Evolutionary conservation across 805 yeast species (phyloP).

Genomic region (Monosporozyma aquatica): DNA sequence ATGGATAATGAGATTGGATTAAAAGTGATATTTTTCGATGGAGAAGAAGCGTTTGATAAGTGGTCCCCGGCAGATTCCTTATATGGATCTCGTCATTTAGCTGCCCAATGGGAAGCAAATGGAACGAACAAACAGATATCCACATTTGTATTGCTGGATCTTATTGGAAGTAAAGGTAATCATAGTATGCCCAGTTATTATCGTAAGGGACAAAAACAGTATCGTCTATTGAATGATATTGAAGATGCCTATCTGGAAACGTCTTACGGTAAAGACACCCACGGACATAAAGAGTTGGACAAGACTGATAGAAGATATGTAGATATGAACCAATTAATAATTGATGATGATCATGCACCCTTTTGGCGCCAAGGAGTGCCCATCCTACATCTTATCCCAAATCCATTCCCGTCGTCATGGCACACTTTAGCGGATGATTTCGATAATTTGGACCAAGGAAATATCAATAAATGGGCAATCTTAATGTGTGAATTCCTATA

Average conservation of each 20-base stretch:
- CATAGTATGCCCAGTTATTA: slow-evolving; percentile 33
- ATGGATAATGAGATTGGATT: slow-evolving; percentile 26
- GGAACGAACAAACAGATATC: slow-evolving; percentile 32
- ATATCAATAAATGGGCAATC: slow-evolving; percentile 40
- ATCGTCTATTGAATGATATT: slow-evolving; percentile 30
- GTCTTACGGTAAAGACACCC: not conserved
- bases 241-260: slow-evolving; percentile 22
- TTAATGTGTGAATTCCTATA: slow-evolving; percentile 34
- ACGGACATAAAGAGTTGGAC: slow-evolving; percentile 6
- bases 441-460: slow-evolving; percentile 31
- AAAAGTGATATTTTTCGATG: slow-evolving; percentile 48
- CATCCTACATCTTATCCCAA: slow-evolving; percentile 45
- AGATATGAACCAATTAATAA: slow-evolving; percentile 7
- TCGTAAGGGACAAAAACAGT: slow-evolving; percentile 32
- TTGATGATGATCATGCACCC: slow-evolving; percentile 49
- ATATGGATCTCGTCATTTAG: slow-evolving; percentile 47
- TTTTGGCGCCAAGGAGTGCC: slow-evolving; percentile 39
- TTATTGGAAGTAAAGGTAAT: slow-evolving; percentile 35
- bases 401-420: slow-evolving; percentile 44
- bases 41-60: slow-evolving; percentile 49
- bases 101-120: slow-evolving; percentile 30
- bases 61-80: slow-evolving; percentile 47
- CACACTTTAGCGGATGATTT: slow-evolving; percentile 43
- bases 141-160: slow-evolving; percentile 40
- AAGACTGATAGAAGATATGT: slow-evolving; percentile 10